Base-by-base conservation (phyloP, 2,329 filamentous ascomycete species). In the Fusarium sp. region DNA sequence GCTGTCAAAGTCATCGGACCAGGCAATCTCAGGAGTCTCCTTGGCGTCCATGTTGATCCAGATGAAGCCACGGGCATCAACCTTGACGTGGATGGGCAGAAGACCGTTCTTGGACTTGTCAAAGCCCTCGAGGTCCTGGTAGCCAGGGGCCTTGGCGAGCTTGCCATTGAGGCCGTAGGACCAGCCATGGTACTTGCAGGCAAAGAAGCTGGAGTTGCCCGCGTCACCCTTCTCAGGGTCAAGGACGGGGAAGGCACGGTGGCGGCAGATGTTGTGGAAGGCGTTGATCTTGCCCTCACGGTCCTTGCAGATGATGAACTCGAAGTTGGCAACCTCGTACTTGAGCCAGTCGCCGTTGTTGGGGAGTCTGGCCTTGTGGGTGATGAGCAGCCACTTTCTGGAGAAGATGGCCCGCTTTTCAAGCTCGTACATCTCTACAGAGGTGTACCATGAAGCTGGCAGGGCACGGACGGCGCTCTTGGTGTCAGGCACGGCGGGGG, bases 161-260 rank as follows among this genome's bases (percentile, higher is more conserved):
- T 85, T 85, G 36, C 88, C 88, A 47, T 81, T 83, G 7, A 88
- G 81, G 56, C 87, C 85, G 71, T 90, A 90, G 6, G 86, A 88
- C 88, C 88, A 90, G 43, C 88, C 88, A 73, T 90, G 88, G 74
- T 90, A 90, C 66, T 86, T 85, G 81, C 88, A 90, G 0, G 85
- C 82, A 43, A 90, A 83, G 37, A 90, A 84, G 68, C 79, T 82
- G 50, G 83, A 83, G 43, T 82, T 82, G 4, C 89, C 89, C 10
- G 82, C 78, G 3, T 85, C 82, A 44, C 84, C 82, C 5, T 81
- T 82, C 9, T 89, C 86, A 9, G 67, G 54, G 40, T 67, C 58
- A 7, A 70, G 53, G 5, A 90, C 84, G 0, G 88, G 87, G 72
- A 87, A 91, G 23, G 89, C 89, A 7, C 89, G 82, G 75, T 90